phyloP scores from a whole-genome alignment of 495 filamentous ascomycete species.

The Lepidopterella palustris region DNA sequence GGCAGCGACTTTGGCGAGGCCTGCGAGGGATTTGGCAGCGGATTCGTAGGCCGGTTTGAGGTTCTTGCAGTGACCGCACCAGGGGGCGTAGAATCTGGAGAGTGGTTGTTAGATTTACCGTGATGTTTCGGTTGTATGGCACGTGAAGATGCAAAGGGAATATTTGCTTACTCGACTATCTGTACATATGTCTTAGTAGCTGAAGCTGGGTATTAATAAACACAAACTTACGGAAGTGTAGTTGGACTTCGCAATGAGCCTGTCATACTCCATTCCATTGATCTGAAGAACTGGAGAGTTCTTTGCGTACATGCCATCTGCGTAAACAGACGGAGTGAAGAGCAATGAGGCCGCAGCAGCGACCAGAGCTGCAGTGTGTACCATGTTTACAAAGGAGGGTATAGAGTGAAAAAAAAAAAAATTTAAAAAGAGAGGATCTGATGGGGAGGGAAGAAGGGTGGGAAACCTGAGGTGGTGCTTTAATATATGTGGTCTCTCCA shows the following conservation, averaged over 20 bases:
- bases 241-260: constrained; percentile 80
- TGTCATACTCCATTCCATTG: constrained; percentile 74
- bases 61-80: constrained; percentile 95
- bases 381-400: constrained; percentile 26
- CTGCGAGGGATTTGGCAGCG: constrained; percentile 78
- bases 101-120: not conserved
- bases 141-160: constrained; percentile 4
- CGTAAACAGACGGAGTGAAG: constrained; percentile 56
- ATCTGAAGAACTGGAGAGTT: constrained; percentile 83
- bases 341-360: constrained; percentile 48
- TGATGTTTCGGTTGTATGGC: not conserved
- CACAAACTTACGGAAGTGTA: constrained; percentile 72
- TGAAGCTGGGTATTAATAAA: not conserved
- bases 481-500: constrained; percentile 12
- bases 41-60: constrained; percentile 95
- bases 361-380: constrained; percentile 30
- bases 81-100: constrained; percentile 82
- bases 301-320: constrained; percentile 73
- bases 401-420: constrained; percentile 1
- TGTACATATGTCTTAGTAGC: constrained; percentile 33
- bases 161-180: constrained; percentile 69
- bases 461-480: not conserved
- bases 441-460: not conserved
- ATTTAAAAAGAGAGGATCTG: not conserved
- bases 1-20: constrained; percentile 87